phyloP scores from a whole-genome alignment of 129 eudicot genomes.

The Flaveria ramosissima region DNA sequence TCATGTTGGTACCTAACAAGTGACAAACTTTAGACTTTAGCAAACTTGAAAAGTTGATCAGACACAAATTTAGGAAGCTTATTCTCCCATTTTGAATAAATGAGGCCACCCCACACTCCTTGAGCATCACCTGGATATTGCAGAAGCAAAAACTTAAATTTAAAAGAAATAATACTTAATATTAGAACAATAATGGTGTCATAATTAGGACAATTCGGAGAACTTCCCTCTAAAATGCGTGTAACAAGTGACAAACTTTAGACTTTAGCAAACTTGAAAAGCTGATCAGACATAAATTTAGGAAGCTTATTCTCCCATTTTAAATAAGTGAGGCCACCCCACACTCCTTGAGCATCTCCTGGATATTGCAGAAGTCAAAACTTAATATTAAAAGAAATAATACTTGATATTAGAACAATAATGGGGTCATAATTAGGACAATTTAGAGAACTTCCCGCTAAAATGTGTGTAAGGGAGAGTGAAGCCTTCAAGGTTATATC shows the following conservation, averaged over 20 bases:
- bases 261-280: constrained; percentile 67
- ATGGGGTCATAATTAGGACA: neutral
- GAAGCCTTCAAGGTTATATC: too few relatives aligned
- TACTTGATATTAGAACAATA: neutral
- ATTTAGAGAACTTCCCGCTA: too few relatives aligned
- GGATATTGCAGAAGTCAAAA: constrained; percentile 32
- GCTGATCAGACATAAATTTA: constrained; percentile 89
- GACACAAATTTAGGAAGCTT: constrained; percentile 93
- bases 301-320: constrained; percentile 99
- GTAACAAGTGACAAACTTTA: constrained; percentile 17
- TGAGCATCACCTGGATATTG: constrained; percentile 82
- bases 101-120: constrained; percentile 99
- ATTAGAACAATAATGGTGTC: neutral
- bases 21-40: constrained; percentile 21
- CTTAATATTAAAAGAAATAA: neutral
- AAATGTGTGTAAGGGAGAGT: too few relatives aligned
- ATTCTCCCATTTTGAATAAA: constrained; percentile 95
- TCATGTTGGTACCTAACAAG: constrained; percentile 22
- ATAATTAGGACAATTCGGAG: too few relatives aligned
- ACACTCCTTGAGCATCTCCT: constrained; percentile 99
- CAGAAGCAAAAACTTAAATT: constrained; percentile 13
- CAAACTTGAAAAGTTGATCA: constrained; percentile 94
- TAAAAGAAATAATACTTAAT: neutral
- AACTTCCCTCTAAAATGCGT: too few relatives aligned
- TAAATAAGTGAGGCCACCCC: constrained; percentile 93